Evolutionary conservation across 2,329 filamentous ascomycete genomes (phyloP), one percentile per base, ranked within the genome.

Genomic region (Claviceps digitariae): DNA sequence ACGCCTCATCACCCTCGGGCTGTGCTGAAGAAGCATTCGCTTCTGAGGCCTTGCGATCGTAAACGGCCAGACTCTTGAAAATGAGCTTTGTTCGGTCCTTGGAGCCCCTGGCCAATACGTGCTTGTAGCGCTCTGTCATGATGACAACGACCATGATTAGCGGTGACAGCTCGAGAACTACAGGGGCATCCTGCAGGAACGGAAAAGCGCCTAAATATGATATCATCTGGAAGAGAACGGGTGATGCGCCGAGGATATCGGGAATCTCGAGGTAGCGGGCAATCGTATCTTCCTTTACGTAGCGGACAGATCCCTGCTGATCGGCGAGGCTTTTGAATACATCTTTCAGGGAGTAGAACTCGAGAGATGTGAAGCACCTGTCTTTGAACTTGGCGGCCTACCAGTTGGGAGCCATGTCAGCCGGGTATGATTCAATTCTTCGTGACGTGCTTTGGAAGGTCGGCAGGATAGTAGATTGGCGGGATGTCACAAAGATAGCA

Each of bases 171-270:
- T 84, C 82, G 49, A 90, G 67, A 2, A 87, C 81, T 2, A 77
- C 82, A 0, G 86, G 86, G 0, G 84, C 84, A 61, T 87, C 81
- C 51, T 79, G 75, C 2, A 86, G 72, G 58, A 88, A 88, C 0
- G 86, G 86, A 55, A 90, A 89, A 1, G 85, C 82, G 34, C 82
- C 86, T 1, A 88, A 72, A 59, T 83, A 86, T 4, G 82, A 83
- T 2, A 83, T 66, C 75, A 87, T 84, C 61, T 86, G 83, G 62
- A 86, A 88, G 47, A 89, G 62, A 45, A 89, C 76, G 2, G 83
- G 76, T 4, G 83, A 84, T 8, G 79, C 83, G 50, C 74, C 77
- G 27, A 89, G 70, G 27, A 83, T 75, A 62, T 88, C 84, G 3
- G 86, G 86, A 21, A 90, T 75, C 67, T 86, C 83, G 46, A 90